Evolutionary conservation across 768 basidiomycete species (phyloP), one percentile per base, ranked within the genome.

Genomic region (Sarcomyxa edulis): DNA sequence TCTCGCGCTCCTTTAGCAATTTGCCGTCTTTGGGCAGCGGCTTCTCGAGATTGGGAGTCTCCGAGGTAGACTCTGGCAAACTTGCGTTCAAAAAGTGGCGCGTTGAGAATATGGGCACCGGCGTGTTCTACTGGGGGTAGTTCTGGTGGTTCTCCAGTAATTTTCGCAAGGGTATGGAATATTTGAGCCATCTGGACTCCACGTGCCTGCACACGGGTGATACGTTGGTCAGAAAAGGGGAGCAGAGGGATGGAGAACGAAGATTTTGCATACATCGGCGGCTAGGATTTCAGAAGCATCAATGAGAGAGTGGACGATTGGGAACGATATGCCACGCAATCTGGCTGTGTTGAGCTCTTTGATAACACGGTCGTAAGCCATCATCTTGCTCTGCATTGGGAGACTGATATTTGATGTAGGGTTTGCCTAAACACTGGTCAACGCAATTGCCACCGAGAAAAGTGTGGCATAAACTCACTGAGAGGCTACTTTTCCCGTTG

Each of bases 331-430:
- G 12, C 78, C 83, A 3, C 81, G 75, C 12, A 83, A 62, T 29
- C 92, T 69, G 1, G 86, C 76, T 26, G 69, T 60, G 63, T 96
- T 93, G 35, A 97, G 65, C 16, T 88, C 79, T 6, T 74, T 67
- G 29, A 97, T 67, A 22, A 87, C 81, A 33, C 79, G 78, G 65
- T 94, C 88, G 57, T 97, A 99, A 9, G 80, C 82, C 85, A 97
- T 90, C 93, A 97, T 93, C 62, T 88, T 89, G 60, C 74, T 80
- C 59, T 94, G 92, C 83, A 86, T 86, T 53, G 89, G 85, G 27
- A 87, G 58, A 10, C 72, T 78, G 15, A 82, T 61, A 43, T 71
- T 78, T 1, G 83, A 78, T 1, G 71, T 64, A 28, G 53, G 49
- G 45, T 58, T 63, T 6, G 61, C 51, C 62, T 72, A 42, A 30